Evolutionary conservation across 1,284 basidiomycete species (phyloP), one percentile per base, ranked within the genome.

Genomic region (Ceratobasidium sp.): DNA sequence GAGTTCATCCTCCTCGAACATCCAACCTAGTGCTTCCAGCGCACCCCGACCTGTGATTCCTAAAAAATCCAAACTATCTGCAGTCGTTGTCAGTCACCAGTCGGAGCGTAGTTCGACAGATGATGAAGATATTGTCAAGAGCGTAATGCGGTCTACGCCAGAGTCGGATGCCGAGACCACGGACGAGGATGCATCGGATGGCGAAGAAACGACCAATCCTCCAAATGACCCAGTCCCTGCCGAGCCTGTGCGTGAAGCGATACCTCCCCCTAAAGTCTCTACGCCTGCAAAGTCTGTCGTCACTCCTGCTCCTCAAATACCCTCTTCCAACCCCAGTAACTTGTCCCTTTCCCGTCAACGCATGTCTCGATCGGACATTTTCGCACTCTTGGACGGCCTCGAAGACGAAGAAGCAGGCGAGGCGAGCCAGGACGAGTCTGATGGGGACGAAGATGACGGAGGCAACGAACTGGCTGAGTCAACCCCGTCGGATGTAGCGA

Each of bases 311-410:
- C 63, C 63, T 34, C 31, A 1, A 63, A 7, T 37, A 11, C 7
- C 49, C 31, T 14, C 65, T 58, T 24, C 58, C 34, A 39, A 61
- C 14, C 58, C 58, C 1, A 41, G 6, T 31, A 68, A 37, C 34
- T 39, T 13, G 78, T 80, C 6, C 79, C 82, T 14, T 78, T 39
- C 31, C 16, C 41, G 29, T 16, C 49, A 54, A 41, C 64, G 49
- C 6, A 39, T 69, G 51, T 41, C 65, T 27, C 65, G 39, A 6
- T 31, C 49, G 1, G 27, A 34, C 24, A 34, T 69, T n/a, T 37
- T 22, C 24, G 51, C 65, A 13, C 51, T 69, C 22, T 56, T 69
- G 53, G 65, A 69, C 31, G 51, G 43, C 7, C 53, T 69, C 2
- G 65, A 69, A 31, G 31, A 31, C 19, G 65, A 69, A 22, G 65